phyloP scores from a whole-genome alignment of 1,284 basidiomycete genomes.

The Phellinidium pouzarii region DNA sequence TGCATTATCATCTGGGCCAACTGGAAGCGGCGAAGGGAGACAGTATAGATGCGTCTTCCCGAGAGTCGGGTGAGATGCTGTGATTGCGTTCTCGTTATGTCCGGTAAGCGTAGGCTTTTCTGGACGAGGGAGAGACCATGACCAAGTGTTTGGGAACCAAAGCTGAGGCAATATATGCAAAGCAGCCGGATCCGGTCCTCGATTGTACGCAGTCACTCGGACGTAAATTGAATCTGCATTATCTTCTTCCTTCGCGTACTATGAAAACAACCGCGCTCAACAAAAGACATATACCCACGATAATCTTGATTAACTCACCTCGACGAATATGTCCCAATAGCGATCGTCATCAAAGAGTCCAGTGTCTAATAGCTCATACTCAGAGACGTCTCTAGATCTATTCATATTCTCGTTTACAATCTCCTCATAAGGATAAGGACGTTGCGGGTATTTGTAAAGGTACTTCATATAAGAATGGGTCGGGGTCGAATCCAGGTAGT shows the following conservation, averaged over 20 bases:
- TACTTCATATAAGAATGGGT: slow-evolving; percentile 99
- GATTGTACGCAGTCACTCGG: slow-evolving; percentile 94
- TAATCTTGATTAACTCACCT: slow-evolving; percentile 45
- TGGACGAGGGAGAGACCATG: slow-evolving; percentile 82
- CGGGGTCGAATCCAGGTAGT: slow-evolving; percentile 96
- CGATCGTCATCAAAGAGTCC: slow-evolving; percentile 88
- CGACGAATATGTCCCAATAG: slow-evolving; percentile 98
- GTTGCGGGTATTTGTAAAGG: slow-evolving; percentile 96
- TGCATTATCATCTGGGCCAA: slow-evolving; percentile 40
- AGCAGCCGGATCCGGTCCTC: slow-evolving; percentile 92
- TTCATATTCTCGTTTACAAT: slow-evolving; percentile 82
- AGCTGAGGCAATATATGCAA: slow-evolving; percentile 93
- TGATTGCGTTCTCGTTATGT: slow-evolving; percentile 58
- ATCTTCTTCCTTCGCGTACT: slow-evolving; percentile 98
- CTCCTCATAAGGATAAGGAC: slow-evolving; percentile 88
- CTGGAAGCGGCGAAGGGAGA: slow-evolving; percentile 86
- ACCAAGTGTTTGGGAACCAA: slow-evolving; percentile 98
- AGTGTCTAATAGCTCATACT: slow-evolving; percentile 93
- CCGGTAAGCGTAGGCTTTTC: slow-evolving; percentile 67
- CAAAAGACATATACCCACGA: slow-evolving; percentile 17
- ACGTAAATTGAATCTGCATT: slow-evolving; percentile 84
- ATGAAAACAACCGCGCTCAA: slow-evolving; percentile 19
- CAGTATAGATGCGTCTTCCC: slow-evolving; percentile 83
- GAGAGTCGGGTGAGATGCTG: slow-evolving; percentile 67
- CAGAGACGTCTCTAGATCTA: slow-evolving; percentile 78